Evolutionary conservation across 2,329 filamentous ascomycete genomes (phyloP), one percentile per base, ranked within the genome.

Genomic region (Ceratocystis variospora): DNA sequence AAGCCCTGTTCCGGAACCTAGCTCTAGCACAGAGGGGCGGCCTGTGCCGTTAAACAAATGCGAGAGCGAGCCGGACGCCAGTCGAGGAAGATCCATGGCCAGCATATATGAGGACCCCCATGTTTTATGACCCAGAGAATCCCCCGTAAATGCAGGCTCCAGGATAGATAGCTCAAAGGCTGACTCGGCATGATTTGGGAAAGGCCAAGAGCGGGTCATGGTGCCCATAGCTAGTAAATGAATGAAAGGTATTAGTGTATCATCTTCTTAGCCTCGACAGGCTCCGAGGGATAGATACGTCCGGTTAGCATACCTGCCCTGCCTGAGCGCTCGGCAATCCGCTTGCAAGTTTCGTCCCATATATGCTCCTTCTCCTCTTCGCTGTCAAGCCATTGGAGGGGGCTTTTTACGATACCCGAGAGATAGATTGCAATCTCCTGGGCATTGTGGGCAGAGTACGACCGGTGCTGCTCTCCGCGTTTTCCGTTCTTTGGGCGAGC

Each of bases 81-180:
- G 76, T 12, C 72, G 72, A 22, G 78, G 78, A 31, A 97, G 81
- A 28, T 88, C 84, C 70, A 84, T 87, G 0, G 93, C 88, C 3
- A 97, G 84, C 1, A 95, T 81, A 72, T 91, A 95, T 0, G 91
- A 93, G 0, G 91, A 93, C 0, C 89, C 90, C 94, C 94, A 97
- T 0, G 94, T 99, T 75, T 99, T 97, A 74, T 95, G 81, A 1
- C 94, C 94, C 19, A 97, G 79, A 10, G 59, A 66, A 74, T 96
- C 93, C 5, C 88, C 88, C 0, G 90, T 96, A 66, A 97, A 79
- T 0, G 91, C 86, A 1, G 94, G 94, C 73, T 99, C 94, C 66
- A 90, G 83, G 48, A 99, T 84, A 45, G 82, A 80, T 63, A 99
- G 78, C 59, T 86, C 81, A 70, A 91, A 80, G 1, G 75, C 70